These are phyloP conservation scores for Rhodofomes roseus DNA, from an alignment of 1,284 basidiomycete species.

Conservation along the genomic window DNA sequence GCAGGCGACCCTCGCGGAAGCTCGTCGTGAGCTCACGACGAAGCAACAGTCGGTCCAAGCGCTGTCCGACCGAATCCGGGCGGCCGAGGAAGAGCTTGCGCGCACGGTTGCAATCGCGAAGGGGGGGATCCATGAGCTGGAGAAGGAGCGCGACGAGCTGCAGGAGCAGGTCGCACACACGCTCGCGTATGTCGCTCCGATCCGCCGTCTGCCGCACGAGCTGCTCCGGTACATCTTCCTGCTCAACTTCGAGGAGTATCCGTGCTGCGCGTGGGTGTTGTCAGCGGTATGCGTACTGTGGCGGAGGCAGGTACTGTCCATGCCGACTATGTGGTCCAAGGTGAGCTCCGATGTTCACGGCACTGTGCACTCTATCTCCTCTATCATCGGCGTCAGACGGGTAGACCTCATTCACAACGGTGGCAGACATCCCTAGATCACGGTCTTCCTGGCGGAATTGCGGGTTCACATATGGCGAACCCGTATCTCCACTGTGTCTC, in stretches of 20 bases:
- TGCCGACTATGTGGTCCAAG: slow-evolving; percentile 72
- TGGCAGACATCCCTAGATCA: no score
- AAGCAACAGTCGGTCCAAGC: slow-evolving; percentile 16
- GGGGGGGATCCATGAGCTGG: slow-evolving; percentile 48
- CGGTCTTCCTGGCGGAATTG: no score
- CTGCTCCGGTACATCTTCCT: slow-evolving; percentile 63
- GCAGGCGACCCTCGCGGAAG: slow-evolving; percentile 41
- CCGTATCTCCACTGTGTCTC: no score
- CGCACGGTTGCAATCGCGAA: slow-evolving; percentile 53
- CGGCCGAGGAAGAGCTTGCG: slow-evolving; percentile 50
- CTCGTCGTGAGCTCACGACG: slow-evolving; percentile 33
- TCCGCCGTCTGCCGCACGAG: slow-evolving; percentile 62
- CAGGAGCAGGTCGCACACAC: slow-evolving; percentile 45
- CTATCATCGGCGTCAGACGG: no score
- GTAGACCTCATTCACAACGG: no score
- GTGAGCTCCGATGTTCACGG: slow-evolving; percentile 41
- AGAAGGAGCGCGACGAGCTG: slow-evolving; percentile 41
- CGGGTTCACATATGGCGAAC: no score
- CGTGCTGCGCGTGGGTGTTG: slow-evolving; percentile 67
- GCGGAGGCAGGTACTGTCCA: slow-evolving; percentile 56
- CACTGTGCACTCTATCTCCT: no score
- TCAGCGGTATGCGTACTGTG: slow-evolving; percentile 60
- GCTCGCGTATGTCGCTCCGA: slow-evolving; percentile 63
- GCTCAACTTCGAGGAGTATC: slow-evolving; percentile 60
- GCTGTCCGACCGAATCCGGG: slow-evolving; percentile 28